Conservation (phyloP, 805 yeast genomes). For the Metschnikowia amazonensis region DNA sequence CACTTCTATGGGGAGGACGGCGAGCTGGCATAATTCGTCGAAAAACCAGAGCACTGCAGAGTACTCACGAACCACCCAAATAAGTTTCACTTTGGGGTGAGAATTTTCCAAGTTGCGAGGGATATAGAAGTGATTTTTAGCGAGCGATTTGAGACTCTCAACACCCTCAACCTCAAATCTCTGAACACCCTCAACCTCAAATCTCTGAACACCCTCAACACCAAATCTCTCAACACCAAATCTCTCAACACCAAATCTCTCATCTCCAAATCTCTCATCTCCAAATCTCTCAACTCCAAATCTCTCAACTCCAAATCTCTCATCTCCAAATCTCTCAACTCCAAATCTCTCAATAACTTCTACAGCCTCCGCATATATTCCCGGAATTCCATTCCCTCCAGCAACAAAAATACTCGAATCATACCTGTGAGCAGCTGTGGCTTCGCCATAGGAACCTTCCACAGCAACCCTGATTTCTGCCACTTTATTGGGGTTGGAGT, state of each 20-base stretch:
- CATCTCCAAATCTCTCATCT: too few species aligned
- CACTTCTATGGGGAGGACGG: constrained; percentile 26
- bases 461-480: constrained; percentile 29
- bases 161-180: too few species aligned
- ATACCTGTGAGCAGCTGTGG: constrained; percentile 27
- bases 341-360: constrained; percentile 4
- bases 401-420: constrained; percentile 34
- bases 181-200: too few species aligned
- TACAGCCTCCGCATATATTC: constrained; percentile 35
- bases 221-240: too few species aligned
- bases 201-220: too few species aligned
- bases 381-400: constrained; percentile 43
- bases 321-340: too few species aligned
- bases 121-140: too few species aligned
- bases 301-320: too few species aligned
- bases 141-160: too few species aligned
- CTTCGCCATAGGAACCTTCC: constrained; percentile 39
- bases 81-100: constrained; percentile 35
- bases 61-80: constrained; percentile 62
- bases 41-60: constrained; percentile 48
- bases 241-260: too few species aligned
- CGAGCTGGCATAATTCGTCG: constrained; percentile 37
- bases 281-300: too few species aligned
- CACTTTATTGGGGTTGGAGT: constrained; percentile 15
- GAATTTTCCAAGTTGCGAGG: neutral